These are phyloP conservation scores for Neoboletus magnificus DNA, from an alignment of 768 basidiomycete species.

Conservation along the genomic window DNA sequence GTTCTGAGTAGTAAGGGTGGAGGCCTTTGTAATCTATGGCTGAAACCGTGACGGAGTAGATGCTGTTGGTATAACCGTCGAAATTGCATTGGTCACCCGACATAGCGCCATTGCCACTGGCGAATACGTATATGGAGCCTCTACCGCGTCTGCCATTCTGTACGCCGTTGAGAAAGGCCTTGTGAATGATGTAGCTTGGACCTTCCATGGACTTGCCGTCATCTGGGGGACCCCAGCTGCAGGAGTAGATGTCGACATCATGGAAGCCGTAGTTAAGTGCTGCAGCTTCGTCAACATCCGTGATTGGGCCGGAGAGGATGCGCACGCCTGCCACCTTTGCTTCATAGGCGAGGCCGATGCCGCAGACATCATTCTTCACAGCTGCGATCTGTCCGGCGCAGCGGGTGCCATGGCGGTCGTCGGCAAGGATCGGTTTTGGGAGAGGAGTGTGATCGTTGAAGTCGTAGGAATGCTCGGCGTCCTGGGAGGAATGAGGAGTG, in stretches of 20 bases:
- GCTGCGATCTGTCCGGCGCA: conserved; percentile 98
- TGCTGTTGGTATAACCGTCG: conserved; percentile 98
- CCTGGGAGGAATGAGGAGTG: conserved; percentile 44
- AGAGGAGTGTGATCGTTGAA: conserved; percentile 91
- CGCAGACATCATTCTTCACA: conserved; percentile 88
- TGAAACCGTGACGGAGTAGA: conserved; percentile 95
- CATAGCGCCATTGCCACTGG: conserved; percentile 92
- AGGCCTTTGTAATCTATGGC: conserved; percentile 90
- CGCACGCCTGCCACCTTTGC: conserved; percentile 92
- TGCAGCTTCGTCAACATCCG: conserved; percentile 93
- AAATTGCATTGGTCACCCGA: conserved; percentile 98
- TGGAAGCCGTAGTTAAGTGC: conserved; percentile 94
- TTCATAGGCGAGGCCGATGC: conserved; percentile 89
- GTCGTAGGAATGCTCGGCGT: conserved; percentile 85
- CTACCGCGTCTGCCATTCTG: conserved; percentile 86
- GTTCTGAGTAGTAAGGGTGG: conserved; percentile 95
- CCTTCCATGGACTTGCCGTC: conserved; percentile 94
- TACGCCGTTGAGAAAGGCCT: conserved; percentile 91
- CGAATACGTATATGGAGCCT: conserved; percentile 95
- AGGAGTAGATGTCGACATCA: conserved; percentile 86
- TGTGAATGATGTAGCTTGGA: conserved; percentile 85
- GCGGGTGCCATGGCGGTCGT: conserved; percentile 96
- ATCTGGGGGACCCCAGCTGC: conserved; percentile 98
- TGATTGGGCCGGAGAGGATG: conserved; percentile 91
- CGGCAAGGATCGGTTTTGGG: conserved; percentile 81